Evolutionary conservation across 352 stramenopile species (phyloP), one percentile per base, ranked within the genome.

Genomic region (Globisporangium radiosum): DNA sequence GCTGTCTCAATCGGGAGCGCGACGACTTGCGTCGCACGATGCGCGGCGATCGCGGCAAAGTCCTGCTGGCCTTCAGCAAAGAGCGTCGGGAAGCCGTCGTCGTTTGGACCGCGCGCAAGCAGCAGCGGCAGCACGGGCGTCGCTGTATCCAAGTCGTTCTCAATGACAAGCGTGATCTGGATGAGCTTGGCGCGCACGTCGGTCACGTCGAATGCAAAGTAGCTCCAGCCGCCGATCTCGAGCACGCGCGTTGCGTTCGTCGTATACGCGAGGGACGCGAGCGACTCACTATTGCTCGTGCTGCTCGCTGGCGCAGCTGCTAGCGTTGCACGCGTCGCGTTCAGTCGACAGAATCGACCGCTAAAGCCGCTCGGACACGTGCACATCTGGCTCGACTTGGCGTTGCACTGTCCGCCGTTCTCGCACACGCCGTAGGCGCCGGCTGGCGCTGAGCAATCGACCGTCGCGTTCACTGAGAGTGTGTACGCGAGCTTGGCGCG

Each of bases 121-220:
- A 92, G 60, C n/a, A 92, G 52, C 0, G 82, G 76, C 3, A 85
- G 62, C 36, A 70, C 68, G 4, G 72, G 76, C 1, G 81, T 87
- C 36, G 66, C 57, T 3, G 56, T 61, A 5, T 68, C 50, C 6
- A 82, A 66, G 6, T 77, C 61, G 54, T 84, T 86, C 38, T 75
- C 58, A 44, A 85, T 76, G 19, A 69, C 2, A 0, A 90, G 52
- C 45, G 63, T 69, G 39, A 88, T 79, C 53, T 85, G 67, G 4
- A 85, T 70, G 8, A 74, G 53, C 33, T 71, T 68, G 1, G 75
- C 72, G n/a, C 36, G 38, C 0, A 66, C 63, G 52, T 90, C 75
- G 19, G 52, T 37, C 3, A 92, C 71, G 38, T 88, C 80, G 53
- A 92, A 90, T 3, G 80, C 76, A 40, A 73, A 87, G 56, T 90